These are phyloP conservation scores for Pichia sp. DNA, from an alignment of 1,139 yeast species.

Conservation along the genomic window DNA sequence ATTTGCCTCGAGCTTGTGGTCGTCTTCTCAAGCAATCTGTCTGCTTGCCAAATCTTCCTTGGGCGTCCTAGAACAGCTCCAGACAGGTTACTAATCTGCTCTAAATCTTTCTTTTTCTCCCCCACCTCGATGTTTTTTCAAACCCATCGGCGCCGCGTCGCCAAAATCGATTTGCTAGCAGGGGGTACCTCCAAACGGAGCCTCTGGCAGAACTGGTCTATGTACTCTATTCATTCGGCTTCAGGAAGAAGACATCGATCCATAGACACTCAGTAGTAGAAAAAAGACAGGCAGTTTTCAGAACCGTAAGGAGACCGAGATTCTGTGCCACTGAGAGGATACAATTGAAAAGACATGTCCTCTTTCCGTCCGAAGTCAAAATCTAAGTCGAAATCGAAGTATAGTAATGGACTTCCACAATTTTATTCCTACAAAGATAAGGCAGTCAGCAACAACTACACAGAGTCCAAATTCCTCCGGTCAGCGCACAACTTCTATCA, in stretches of 20 bases:
- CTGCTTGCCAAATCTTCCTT: too few species aligned
- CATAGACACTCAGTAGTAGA: too few species aligned
- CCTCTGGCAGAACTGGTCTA: too few species aligned
- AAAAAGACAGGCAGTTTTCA: too few species aligned
- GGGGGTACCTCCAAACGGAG: neutral
- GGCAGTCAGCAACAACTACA: slow-evolving; percentile 12
- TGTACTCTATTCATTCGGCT: too few species aligned
- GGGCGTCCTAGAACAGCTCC: neutral
- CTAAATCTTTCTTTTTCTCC: neutral
- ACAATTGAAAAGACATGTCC: slow-evolving; percentile 5
- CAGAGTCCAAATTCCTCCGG: slow-evolving; percentile 7
- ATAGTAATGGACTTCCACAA: slow-evolving; percentile 17
- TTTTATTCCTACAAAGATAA: slow-evolving; percentile 19
- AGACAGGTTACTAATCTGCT: neutral
- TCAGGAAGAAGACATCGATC: too few species aligned
- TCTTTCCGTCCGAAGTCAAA: slow-evolving; percentile 14
- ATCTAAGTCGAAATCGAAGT: slow-evolving; percentile 13
- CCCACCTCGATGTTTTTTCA: neutral
- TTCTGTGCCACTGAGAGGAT: too few species aligned
- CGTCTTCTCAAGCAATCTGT: too few species aligned
- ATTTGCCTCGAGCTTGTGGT: too few species aligned
- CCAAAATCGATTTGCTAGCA: neutral
- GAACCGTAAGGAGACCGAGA: too few species aligned
- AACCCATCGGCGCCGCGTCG: neutral
- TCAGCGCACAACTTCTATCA: slow-evolving; percentile 4